Percentiles rank a stretch among this genome's conserved stretches.
These are phyloP conservation scores for Tolypocladium paradoxum DNA, from an alignment of 2,329 filamentous ascomycete species.

Conservation along the genomic window DNA sequence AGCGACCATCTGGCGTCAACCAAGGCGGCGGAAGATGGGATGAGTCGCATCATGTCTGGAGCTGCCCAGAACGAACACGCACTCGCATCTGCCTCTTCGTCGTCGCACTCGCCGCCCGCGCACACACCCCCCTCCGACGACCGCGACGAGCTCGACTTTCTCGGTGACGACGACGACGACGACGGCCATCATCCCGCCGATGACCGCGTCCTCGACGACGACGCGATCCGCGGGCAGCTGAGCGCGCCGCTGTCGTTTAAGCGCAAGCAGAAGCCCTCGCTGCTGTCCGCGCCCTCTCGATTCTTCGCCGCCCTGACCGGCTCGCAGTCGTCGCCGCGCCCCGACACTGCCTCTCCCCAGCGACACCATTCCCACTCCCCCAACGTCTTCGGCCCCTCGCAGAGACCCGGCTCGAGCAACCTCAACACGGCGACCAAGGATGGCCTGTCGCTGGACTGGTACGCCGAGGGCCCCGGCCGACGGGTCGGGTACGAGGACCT, in stretches of 20 bases:
- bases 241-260: slow-evolving; percentile 57
- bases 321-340: not conserved
- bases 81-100: slow-evolving; percentile 24
- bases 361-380: not conserved
- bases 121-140: slow-evolving; percentile 21
- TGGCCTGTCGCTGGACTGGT: slow-evolving; percentile 60
- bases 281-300: slow-evolving; percentile 34
- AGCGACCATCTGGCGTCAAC: not conserved
- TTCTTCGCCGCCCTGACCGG: slow-evolving; percentile 33
- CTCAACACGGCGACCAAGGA: slow-evolving; percentile 29
- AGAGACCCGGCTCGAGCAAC: slow-evolving; percentile 1
- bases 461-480: slow-evolving; percentile 76
- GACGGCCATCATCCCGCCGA: not conserved
- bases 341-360: slow-evolving; percentile 1
- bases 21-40: slow-evolving; percentile 19
- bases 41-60: slow-evolving; percentile 31
- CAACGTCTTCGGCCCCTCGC: slow-evolving; percentile 5
- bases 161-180: slow-evolving; percentile 29
- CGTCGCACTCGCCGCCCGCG: slow-evolving; percentile 16
- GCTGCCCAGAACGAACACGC: slow-evolving; percentile 19
- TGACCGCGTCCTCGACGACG: slow-evolving; percentile 35
- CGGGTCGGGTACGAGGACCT: slow-evolving; percentile 92
- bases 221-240: slow-evolving; percentile 42
- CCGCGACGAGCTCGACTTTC: slow-evolving; percentile 36
- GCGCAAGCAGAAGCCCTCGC: slow-evolving; percentile 48